Evolutionary conservation across 148 eudicot species (phyloP).

Genomic region (Vaccinium macrocarpon): DNA sequence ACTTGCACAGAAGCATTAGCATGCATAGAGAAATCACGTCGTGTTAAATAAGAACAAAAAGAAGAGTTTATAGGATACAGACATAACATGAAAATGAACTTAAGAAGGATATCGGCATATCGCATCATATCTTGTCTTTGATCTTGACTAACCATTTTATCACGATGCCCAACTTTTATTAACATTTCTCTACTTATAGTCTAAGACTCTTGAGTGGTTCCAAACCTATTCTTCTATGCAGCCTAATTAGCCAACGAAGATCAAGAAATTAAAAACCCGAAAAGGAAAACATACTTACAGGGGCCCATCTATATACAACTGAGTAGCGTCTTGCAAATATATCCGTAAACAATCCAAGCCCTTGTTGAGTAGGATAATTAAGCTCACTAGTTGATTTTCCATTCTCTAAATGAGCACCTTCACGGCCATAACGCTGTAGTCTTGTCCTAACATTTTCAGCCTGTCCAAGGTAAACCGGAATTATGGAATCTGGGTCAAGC

Average conservation of each 20-base stretch:
- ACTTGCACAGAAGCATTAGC: background rate
- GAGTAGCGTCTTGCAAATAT: slow-evolving; percentile 60
- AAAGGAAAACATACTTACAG: slow-evolving; percentile 47
- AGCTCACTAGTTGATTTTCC: slow-evolving; percentile 29
- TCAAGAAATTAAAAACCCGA: background rate
- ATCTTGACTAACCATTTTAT: background rate
- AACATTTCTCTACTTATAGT: background rate
- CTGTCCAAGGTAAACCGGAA: slow-evolving; percentile 83
- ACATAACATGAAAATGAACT: background rate
- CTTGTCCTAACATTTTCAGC: slow-evolving; percentile 81
- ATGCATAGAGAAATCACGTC: background rate
- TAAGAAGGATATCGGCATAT: background rate
- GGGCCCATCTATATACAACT: slow-evolving; percentile 82
- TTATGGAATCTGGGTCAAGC: slow-evolving; percentile 40
- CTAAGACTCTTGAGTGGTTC: background rate
- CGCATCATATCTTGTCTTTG: background rate
- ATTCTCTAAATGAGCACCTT: slow-evolving; percentile 75
- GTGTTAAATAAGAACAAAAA: background rate
- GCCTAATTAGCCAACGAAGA: background rate
- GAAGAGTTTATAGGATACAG: background rate
- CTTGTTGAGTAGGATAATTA: slow-evolving; percentile 19
- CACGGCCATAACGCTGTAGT: slow-evolving; percentile 73
- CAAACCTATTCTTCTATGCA: background rate
- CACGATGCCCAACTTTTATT: background rate
- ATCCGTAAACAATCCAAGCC: slow-evolving; percentile 45